These are phyloP conservation scores for Mitragyna speciosa DNA, from an alignment of 257 asterid species.

Conservation along the genomic window DNA sequence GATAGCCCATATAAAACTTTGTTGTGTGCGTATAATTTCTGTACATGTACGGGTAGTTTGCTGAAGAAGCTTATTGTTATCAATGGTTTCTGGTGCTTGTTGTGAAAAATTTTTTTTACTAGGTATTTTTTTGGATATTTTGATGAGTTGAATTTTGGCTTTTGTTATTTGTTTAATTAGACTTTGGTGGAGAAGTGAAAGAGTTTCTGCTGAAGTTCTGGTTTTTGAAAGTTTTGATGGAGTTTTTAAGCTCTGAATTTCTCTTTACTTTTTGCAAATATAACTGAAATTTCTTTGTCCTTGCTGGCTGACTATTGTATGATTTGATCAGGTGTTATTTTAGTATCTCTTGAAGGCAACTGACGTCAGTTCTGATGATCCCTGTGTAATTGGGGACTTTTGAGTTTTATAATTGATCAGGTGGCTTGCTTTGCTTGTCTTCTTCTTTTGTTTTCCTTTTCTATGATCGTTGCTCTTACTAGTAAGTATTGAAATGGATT, in stretches of 20 bases:
- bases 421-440: slow-evolving; percentile 7
- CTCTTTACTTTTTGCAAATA: not conserved
- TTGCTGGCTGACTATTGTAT: slow-evolving; percentile 12
- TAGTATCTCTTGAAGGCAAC: slow-evolving; percentile 10
- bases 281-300: slow-evolving; percentile 9
- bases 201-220: slow-evolving; percentile 18
- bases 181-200: not conserved
- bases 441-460: not conserved
- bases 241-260: slow-evolving; percentile 8
- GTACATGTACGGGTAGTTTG: not conserved
- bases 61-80: not conserved
- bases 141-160: slow-evolving; percentile 2
- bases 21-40: not conserved
- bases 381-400: slow-evolving; percentile 6
- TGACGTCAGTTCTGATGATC: not conserved
- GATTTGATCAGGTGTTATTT: slow-evolving; percentile 21
- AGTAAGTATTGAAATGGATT: too few relatives aligned
- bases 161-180: not conserved
- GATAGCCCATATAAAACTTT: not conserved
- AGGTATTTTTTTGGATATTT: slow-evolving; percentile 13
- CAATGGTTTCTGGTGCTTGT: not conserved
- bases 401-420: slow-evolving; percentile 13
- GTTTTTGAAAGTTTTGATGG: slow-evolving; percentile 13
- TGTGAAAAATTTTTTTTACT: not conserved
- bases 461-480: not conserved